Evolutionary conservation across 129 eudicot species (phyloP).

Genomic region (Glebionis coronaria): DNA sequence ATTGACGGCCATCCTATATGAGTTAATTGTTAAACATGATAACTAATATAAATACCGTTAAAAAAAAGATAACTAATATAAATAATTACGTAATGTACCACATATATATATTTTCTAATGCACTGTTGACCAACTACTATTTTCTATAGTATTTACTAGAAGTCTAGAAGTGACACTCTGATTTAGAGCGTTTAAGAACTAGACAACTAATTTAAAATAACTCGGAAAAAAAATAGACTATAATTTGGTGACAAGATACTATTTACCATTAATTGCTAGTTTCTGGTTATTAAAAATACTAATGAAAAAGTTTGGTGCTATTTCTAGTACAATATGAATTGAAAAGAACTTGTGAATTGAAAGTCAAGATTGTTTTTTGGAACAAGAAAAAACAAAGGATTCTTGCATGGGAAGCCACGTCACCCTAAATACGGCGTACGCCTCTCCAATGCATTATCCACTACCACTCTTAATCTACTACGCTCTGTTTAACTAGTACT

Average conservation of each 20-base stretch:
- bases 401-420: slow-evolving; percentile 85
- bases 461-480: background rate
- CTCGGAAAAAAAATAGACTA: no score
- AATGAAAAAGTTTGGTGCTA: no score
- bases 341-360: background rate
- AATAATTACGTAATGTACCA: slow-evolving; percentile 6
- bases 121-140: slow-evolving; percentile 6
- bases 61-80: background rate
- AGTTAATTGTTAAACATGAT: background rate
- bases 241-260: no score
- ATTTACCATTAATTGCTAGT: no score
- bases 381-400: slow-evolving; percentile 15
- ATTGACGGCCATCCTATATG: background rate
- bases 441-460: slow-evolving; percentile 43
- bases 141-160: no score
- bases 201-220: no score
- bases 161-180: no score
- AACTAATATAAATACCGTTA: background rate
- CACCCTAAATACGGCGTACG: slow-evolving; percentile 68
- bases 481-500: no score
- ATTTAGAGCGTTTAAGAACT: no score
- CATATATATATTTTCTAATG: background rate
- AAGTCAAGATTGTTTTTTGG: background rate
- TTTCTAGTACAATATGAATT: no score
- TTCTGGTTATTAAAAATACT: no score